A percentile compares a stretch with the other conserved stretches of the same genome.
These are phyloP conservation scores for Nissolia schottii DNA, from an alignment of 306 rosid species.

Conservation along the genomic window DNA sequence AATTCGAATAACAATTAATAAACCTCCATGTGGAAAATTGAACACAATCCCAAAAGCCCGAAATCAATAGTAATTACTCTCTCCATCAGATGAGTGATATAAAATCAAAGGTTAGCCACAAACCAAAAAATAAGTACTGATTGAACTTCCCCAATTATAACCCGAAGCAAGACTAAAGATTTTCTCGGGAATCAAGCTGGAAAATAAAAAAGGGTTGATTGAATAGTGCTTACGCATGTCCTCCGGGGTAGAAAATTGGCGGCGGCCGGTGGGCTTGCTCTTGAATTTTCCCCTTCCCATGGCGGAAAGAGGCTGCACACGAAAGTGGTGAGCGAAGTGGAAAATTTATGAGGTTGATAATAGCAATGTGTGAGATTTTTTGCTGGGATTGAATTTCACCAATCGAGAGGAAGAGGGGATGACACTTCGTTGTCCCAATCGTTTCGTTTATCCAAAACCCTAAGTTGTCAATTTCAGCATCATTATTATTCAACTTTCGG, in stretches of 20 bases:
- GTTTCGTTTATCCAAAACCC: background rate
- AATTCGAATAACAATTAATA: background rate
- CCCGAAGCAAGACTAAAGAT: background rate
- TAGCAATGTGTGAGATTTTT: background rate
- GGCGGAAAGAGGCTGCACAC: slow-evolving; percentile 6
- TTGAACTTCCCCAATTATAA: background rate
- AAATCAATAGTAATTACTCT: background rate
- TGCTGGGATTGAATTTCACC: background rate
- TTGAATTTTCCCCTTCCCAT: slow-evolving; percentile 97
- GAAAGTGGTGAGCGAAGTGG: background rate
- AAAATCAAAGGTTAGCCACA: background rate
- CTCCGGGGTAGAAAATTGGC: slow-evolving; percentile 80
- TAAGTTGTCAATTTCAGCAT: background rate
- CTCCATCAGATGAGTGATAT: background rate
- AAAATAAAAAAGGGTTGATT: background rate
- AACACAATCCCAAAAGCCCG: background rate
- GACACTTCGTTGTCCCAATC: background rate
- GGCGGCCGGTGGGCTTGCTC: slow-evolving; percentile 91
- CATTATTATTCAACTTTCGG: background rate
- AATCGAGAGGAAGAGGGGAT: background rate
- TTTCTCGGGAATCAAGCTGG: background rate
- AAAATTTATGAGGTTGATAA: background rate
- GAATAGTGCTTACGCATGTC: slow-evolving; percentile 55
- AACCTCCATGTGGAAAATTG: background rate
- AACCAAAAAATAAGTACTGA: background rate